Conservation (phyloP, 306 rosid genomes). For the Fragaria nilgerrensis region DNA sequence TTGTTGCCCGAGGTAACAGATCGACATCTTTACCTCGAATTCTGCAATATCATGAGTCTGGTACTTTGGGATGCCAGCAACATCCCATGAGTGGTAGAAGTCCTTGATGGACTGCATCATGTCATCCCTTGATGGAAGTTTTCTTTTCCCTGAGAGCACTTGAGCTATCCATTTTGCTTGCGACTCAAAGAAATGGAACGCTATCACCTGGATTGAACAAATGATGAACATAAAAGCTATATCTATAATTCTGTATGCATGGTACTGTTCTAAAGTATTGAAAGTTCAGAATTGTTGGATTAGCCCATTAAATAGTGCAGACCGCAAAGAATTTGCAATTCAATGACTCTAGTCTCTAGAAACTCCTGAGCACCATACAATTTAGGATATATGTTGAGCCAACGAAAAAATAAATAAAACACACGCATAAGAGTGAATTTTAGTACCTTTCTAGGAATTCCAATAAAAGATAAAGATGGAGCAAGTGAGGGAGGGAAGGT, state of each 20-base stretch:
- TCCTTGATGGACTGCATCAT: constrained; percentile 87
- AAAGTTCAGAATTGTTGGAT: no score
- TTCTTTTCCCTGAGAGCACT: constrained; percentile 76
- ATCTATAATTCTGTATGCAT: no score
- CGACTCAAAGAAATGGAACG: constrained; percentile 92
- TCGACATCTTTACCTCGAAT: constrained; percentile 56
- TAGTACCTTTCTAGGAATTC: constrained; percentile 80
- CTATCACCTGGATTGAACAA: constrained; percentile 53
- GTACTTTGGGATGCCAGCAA: constrained; percentile 68
- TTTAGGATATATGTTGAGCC: neutral
- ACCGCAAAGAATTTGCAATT: no score
- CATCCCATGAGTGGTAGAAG: constrained; percentile 70
- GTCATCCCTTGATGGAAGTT: constrained; percentile 75
- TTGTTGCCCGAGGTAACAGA: neutral
- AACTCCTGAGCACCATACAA: no score
- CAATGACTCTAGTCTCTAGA: no score
- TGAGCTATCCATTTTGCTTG: constrained; percentile 99
- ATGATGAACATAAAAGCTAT: constrained; percentile 5
- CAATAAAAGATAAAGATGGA: constrained; percentile 81
- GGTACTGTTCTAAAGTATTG: no score
- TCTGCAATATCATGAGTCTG: constrained; percentile 72
- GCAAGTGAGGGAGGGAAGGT: constrained; percentile 93
- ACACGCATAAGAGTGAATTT: neutral
- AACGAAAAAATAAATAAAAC: neutral
- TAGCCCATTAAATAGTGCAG: no score